Base-by-base conservation (phyloP, 495 filamentous ascomycete genomes). In the Penicillium robsamsonii region DNA sequence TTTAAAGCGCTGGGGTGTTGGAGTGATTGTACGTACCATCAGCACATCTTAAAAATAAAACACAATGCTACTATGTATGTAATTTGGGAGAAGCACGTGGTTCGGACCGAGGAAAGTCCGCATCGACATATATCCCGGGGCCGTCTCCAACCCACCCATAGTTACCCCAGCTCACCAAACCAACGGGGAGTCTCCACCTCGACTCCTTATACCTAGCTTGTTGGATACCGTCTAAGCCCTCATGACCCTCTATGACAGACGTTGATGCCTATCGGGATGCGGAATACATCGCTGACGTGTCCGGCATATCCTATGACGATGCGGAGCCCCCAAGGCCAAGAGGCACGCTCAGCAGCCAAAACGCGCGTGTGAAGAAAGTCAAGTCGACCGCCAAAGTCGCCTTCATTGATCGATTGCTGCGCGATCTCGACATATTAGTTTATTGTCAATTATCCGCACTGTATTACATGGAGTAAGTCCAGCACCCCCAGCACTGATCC, bases 381-480 rank as follows among this genome's bases (percentile, higher is more conserved):
- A 72, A 76, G 47, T 65, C 66, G 2, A 60, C 70, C 2, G 69
- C 70, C 20, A 77, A 75, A 59, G 75, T 77, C 35, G 76, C 85
- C 51, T 84, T 89, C 65, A 80, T 94, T 54, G 85, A 84, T 61
- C 77, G 86, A 48, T 71, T 95, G 31, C 79, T 90, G 62, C 80
- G 82, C 55, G 86, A 84, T 64, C 75, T 96, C 45, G 91, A 96
- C 71, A 86, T 87, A 60, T 55, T 92, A n/a, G 83, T 92, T 30
- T 92, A 91, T 66, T 85, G 85, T 56, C 83, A 96, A 75, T 76
- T 95, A 31, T 89, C 88, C 38, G 81, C 86, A 40, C 62, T 96
- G 55, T 96, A 96, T 74, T 95, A 94, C 70, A 87, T 95, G 83
- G 92, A 96, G 92, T 96, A 75, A 61, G 88, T 42, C 9, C 35